Conservation (phyloP, 495 filamentous ascomycete genomes). For the Trichoderma erinaceum region DNA sequence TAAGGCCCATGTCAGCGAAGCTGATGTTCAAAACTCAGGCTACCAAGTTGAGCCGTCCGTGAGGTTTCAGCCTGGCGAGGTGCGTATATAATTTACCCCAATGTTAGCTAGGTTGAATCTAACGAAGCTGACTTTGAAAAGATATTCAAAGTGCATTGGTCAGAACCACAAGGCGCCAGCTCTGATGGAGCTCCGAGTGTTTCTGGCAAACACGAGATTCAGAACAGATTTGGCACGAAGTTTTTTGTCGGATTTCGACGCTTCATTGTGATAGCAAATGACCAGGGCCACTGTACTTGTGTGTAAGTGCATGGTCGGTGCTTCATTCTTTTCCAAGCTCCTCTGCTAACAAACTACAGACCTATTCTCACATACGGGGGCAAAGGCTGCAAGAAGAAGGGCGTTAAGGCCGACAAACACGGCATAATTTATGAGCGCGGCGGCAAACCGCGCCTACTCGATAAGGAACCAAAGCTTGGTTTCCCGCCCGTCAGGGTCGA, state of each 20-base stretch:
- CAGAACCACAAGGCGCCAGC: slow-evolving; percentile 36
- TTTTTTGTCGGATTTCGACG: slow-evolving; percentile 41
- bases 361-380: slow-evolving; percentile 44
- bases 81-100: slow-evolving; percentile 12
- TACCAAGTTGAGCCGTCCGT: slow-evolving; percentile 36
- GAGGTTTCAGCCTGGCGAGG: slow-evolving; percentile 38
- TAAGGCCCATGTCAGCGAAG: neutral
- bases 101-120: slow-evolving; percentile 15
- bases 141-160: slow-evolving; percentile 45
- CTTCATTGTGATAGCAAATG: slow-evolving; percentile 42
- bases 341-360: slow-evolving; percentile 23
- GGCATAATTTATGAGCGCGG: slow-evolving; percentile 37
- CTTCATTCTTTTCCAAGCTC: neutral
- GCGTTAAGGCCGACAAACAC: slow-evolving; percentile 41
- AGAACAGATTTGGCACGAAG: slow-evolving; percentile 24
- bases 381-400: slow-evolving; percentile 39
- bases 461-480: slow-evolving; percentile 36
- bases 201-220: slow-evolving; percentile 27
- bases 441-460: slow-evolving; percentile 25
- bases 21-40: slow-evolving; percentile 23
- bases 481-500: slow-evolving; percentile 33
- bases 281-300: slow-evolving; percentile 44
- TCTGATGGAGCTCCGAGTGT: slow-evolving; percentile 25
- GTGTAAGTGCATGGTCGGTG: slow-evolving; percentile 32
- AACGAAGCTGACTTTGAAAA: slow-evolving; percentile 15